Percentiles rank a stretch among this genome's conserved stretches.
phyloP scores from a whole-genome alignment of 441 rosid genomes.

The Eugenia klotzschiana region DNA sequence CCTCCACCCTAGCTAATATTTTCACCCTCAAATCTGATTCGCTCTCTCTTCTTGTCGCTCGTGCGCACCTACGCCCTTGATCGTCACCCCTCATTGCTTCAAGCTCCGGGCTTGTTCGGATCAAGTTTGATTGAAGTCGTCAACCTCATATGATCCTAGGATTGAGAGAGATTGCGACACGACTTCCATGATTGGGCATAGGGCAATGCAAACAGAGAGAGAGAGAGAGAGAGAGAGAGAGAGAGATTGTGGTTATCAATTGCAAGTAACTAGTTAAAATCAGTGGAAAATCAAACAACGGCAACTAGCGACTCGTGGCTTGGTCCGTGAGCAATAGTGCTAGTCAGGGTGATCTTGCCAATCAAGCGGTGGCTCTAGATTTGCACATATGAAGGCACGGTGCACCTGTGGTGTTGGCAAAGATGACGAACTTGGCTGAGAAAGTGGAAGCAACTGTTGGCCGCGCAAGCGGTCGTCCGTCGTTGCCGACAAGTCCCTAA shows the following conservation, averaged over 20 bases:
- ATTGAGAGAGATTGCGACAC: not conserved
- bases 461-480: too few species aligned
- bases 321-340: not conserved
- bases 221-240: too few species aligned
- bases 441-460: not conserved
- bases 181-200: not conserved
- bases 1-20: not conserved
- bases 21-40: not conserved
- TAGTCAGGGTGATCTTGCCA: not conserved
- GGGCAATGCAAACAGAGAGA: not conserved
- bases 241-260: not conserved
- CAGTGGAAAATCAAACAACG: not conserved
- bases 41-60: not conserved
- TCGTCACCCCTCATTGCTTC: not conserved
- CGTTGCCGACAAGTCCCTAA: too few species aligned
- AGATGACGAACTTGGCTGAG: not conserved
- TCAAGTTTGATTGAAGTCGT: not conserved
- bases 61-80: not conserved
- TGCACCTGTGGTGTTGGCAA: not conserved
- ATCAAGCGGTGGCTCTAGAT: not conserved
- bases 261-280: not conserved
- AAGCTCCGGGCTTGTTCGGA: not conserved
- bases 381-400: not conserved
- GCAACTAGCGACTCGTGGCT: not conserved
- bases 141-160: not conserved